These are phyloP conservation scores for Dactylellina haptotyla DNA, from an alignment of 2,329 filamentous ascomycete species.

Conservation along the genomic window DNA sequence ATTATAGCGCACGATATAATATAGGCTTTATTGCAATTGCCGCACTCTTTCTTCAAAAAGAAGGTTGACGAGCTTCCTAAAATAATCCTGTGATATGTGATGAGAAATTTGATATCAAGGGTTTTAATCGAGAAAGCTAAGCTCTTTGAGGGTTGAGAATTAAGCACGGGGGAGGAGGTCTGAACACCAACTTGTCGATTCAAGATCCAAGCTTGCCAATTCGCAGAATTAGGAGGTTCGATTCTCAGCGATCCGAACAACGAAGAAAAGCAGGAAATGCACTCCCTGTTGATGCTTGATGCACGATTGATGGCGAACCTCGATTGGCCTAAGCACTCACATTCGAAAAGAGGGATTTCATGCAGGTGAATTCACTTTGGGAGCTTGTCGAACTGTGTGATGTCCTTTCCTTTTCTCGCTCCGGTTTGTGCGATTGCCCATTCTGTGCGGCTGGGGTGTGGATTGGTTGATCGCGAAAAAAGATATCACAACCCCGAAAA, in stretches of 20 bases:
- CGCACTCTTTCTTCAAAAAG: not conserved
- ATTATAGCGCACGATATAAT: conserved; percentile 35
- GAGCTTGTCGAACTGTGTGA: conserved; percentile 8
- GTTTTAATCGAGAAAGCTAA: not conserved
- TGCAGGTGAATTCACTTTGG: conserved; percentile 23
- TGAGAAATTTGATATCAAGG: conserved; percentile 3
- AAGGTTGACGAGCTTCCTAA: conserved; percentile 24
- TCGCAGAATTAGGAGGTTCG: too few species aligned
- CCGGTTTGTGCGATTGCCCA: not conserved
- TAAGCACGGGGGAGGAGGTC: not conserved
- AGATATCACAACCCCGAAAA: conserved; percentile 22
- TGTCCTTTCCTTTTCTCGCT: not conserved
- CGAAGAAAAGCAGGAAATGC: too few species aligned
- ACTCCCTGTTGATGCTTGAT: too few species aligned
- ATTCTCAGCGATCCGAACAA: too few species aligned
- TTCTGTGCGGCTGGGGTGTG: conserved; percentile 6
- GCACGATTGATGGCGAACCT: not conserved
- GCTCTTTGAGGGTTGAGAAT: not conserved
- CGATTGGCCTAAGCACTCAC: not conserved
- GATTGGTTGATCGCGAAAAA: too few species aligned
- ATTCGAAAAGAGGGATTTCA: conserved; percentile 1
- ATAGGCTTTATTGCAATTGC: conserved; percentile 26
- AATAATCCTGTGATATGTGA: conserved; percentile 40
- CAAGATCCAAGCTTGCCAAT: not conserved
- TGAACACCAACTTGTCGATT: too few species aligned